A percentile compares a stretch with the other conserved stretches of the same genome.
Evolutionary conservation across 768 basidiomycete species (phyloP).

Genomic region (Lactarius trivialis): DNA sequence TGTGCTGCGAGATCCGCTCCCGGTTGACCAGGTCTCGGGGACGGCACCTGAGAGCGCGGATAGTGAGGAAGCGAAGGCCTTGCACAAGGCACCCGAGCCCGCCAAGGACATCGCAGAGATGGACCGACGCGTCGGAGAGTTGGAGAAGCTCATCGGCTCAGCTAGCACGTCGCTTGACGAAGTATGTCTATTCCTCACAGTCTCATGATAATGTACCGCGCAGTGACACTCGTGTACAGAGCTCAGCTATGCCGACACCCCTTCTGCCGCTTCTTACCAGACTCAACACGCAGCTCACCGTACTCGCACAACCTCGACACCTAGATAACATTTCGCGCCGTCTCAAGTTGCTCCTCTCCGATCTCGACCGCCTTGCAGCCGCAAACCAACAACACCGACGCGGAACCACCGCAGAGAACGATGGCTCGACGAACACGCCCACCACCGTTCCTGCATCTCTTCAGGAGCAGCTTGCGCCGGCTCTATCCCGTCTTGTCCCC

Average conservation of each 20-base stretch:
- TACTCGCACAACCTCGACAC: conserved; percentile 92
- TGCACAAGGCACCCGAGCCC: conserved; percentile 25
- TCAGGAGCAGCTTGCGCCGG: conserved; percentile 59
- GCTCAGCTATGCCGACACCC: conserved; percentile 67
- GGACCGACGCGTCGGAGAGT: conserved; percentile 74
- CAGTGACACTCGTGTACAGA: conserved; percentile 34
- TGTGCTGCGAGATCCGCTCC: conserved; percentile 38
- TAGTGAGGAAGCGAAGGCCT: conserved; percentile 12
- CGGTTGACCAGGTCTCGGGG: conserved; percentile 23
- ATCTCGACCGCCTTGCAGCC: conserved; percentile 74
- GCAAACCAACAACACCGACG: conserved; percentile 33
- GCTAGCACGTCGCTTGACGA: conserved; percentile 76
- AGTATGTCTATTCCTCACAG: conserved; percentile 37
- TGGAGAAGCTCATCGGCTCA: conserved; percentile 81
- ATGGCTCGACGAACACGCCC: conserved; percentile 12
- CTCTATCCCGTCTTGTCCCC: conserved; percentile 64
- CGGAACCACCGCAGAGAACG: conserved; percentile 27
- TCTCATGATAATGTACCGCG: neutral
- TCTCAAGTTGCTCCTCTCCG: conserved; percentile 85
- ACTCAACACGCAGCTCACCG: conserved; percentile 76
- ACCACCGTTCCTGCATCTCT: conserved; percentile 29
- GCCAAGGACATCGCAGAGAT: conserved; percentile 58
- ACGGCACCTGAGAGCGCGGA: conserved; percentile 9
- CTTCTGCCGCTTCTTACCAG: conserved; percentile 77
- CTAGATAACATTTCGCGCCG: conserved; percentile 93